These are phyloP conservation scores for Spizellomyces sp. DNA, from an alignment of 192 early-diverging fungal genomes.

Conservation along the genomic window DNA sequence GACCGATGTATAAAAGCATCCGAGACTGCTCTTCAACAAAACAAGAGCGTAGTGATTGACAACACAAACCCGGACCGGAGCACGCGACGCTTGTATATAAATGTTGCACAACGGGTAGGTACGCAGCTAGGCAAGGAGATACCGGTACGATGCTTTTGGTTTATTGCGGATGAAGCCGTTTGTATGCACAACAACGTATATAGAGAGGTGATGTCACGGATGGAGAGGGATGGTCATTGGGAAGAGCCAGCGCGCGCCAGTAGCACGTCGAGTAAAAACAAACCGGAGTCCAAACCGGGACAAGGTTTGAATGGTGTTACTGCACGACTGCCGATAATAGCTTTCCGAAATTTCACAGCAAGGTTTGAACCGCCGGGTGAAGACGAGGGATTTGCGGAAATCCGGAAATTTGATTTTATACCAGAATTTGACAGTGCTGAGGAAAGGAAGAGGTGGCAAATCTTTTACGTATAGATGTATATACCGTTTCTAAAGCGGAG, in stretches of 20 bases:
- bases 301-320: background rate
- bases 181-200: constrained; percentile 81
- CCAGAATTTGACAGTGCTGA: constrained; percentile 52
- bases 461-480: constrained; percentile 19
- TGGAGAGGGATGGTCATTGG: background rate
- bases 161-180: constrained; percentile 55
- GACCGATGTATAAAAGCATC: constrained; percentile 72
- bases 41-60: constrained; percentile 74
- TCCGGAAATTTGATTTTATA: constrained; percentile 63
- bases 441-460: constrained; percentile 58
- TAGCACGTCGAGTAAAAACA: too few species aligned
- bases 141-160: constrained; percentile 66
- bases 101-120: constrained; percentile 51
- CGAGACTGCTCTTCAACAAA: constrained; percentile 51
- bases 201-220: constrained; percentile 33
- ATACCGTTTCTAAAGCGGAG: background rate
- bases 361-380: constrained; percentile 49
- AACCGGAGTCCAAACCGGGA: background rate
- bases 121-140: constrained; percentile 27
- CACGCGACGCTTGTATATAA: constrained; percentile 66
- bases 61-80: constrained; percentile 79
- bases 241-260: constrained; percentile 1
- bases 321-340: constrained; percentile 50
- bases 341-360: constrained; percentile 51
- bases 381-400: constrained; percentile 63